These are phyloP conservation scores for Acorus gramineus DNA, from an alignment of 106 monocot genomes.

Conservation along the genomic window DNA sequence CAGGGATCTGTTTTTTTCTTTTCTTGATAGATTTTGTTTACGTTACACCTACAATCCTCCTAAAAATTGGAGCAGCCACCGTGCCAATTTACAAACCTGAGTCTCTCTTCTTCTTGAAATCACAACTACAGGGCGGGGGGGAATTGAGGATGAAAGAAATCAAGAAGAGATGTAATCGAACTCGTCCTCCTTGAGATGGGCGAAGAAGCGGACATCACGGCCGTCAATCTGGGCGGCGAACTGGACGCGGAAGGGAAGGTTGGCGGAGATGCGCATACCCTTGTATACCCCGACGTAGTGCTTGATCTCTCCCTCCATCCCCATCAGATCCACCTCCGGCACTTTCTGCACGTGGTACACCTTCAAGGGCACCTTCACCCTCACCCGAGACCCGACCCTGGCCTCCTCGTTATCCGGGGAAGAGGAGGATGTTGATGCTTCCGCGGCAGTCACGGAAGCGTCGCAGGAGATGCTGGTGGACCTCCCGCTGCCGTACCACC, in stretches of 20 bases:
- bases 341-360: slow-evolving; percentile 67
- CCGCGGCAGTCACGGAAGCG: slow-evolving; percentile 36
- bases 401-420: slow-evolving; percentile 22
- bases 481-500: too few species aligned
- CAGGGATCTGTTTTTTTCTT: too few species aligned
- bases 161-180: slow-evolving; percentile 38
- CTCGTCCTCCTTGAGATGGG: slow-evolving; percentile 82
- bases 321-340: slow-evolving; percentile 59
- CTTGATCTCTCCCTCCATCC: slow-evolving; percentile 76
- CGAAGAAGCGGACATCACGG: slow-evolving; percentile 47
- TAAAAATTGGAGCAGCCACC: too few species aligned
- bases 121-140: too few species aligned
- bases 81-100: too few species aligned
- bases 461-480: slow-evolving; percentile 22
- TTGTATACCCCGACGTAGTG: slow-evolving; percentile 80
- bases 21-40: too few species aligned
- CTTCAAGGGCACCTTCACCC: slow-evolving; percentile 60
- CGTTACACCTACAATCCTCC: too few species aligned
- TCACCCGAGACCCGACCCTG: slow-evolving; percentile 48
- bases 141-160: too few species aligned
- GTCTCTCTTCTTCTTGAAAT: too few species aligned
- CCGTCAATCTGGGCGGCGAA: slow-evolving; percentile 27
- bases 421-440: slow-evolving; percentile 13
- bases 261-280: slow-evolving; percentile 75
- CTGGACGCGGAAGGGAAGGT: slow-evolving; percentile 76